Evolutionary conservation across 306 rosid genomes (phyloP).

Genomic region (Arachis stenosperma): DNA sequence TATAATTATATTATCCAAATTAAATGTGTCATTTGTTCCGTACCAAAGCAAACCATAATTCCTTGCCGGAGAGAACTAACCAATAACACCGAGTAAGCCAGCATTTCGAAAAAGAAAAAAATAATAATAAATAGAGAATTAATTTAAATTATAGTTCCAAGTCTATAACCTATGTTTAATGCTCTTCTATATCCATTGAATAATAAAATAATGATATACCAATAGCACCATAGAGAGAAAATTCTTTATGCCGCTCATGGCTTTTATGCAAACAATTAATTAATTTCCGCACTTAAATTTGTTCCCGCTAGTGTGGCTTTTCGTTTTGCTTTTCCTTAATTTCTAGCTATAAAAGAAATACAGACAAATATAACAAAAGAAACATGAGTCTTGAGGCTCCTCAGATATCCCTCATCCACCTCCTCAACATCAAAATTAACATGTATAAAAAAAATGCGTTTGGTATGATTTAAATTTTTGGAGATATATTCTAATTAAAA

Average conservation of each 20-base stretch:
- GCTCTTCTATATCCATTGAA: too few relatives aligned
- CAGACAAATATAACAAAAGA: constrained; percentile 18
- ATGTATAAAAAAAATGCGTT: too few relatives aligned
- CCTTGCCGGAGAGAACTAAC: not conserved
- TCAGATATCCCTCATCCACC: not conserved
- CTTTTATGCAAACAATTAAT: too few relatives aligned
- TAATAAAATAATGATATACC: constrained; percentile 11
- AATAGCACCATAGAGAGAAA: constrained; percentile 40
- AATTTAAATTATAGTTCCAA: too few relatives aligned
- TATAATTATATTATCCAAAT: too few relatives aligned
- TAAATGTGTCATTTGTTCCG: constrained; percentile 20
- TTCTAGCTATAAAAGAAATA: constrained; percentile 14
- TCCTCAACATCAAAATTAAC: too few relatives aligned
- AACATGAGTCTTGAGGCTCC: constrained; percentile 31
- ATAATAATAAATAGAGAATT: too few relatives aligned
- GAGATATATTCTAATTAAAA: too few relatives aligned
- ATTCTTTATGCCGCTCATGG: too few relatives aligned
- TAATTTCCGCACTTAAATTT: too few relatives aligned
- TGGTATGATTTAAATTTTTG: too few relatives aligned
- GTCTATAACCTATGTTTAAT: too few relatives aligned
- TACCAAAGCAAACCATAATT: not conserved
- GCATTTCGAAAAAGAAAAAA: not conserved
- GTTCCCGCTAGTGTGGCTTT: constrained; percentile 25
- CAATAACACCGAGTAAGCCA: not conserved
- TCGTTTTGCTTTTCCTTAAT: not conserved